A percentile compares a stretch with the other conserved stretches of the same genome.
phyloP scores from a whole-genome alignment of 495 filamentous ascomycete species.

The Neurospora sp. region DNA sequence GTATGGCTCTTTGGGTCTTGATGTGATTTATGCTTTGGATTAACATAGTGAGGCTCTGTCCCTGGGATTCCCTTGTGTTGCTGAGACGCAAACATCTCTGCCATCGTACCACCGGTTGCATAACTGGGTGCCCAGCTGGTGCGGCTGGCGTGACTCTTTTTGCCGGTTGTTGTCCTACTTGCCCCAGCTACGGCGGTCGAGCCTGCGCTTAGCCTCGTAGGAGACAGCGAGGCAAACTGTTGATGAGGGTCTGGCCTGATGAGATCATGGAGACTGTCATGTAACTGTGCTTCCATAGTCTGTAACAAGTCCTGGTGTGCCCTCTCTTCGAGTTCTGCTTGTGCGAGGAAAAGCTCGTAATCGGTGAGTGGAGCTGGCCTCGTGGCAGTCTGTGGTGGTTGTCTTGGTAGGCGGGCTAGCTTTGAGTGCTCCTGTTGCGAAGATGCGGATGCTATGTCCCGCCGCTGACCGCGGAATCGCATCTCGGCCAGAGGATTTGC shows the following conservation, averaged over 20 bases:
- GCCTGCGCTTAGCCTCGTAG: background rate
- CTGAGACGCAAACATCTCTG: background rate
- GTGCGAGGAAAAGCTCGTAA: conserved; percentile 21
- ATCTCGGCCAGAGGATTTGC: background rate
- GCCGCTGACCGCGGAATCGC: background rate
- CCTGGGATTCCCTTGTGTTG: background rate
- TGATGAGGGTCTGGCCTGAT: conserved; percentile 14
- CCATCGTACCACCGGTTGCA: background rate
- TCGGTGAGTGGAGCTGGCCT: conserved; percentile 5
- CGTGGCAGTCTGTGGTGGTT: background rate
- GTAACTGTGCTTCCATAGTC: background rate
- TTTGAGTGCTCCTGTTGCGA: background rate
- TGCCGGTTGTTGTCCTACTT: background rate
- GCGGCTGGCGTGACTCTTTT: conserved; percentile 3
- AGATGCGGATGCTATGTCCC: background rate
- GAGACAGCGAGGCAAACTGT: conserved; percentile 7
- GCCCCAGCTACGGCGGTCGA: conserved; percentile 1
- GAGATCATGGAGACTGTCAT: background rate
- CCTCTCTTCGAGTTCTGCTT: conserved; percentile 18
- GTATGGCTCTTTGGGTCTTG: background rate
- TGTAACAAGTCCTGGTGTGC: conserved; percentile 5
- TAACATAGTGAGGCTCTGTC: background rate
- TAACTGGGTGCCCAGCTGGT: conserved; percentile 11
- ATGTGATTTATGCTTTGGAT: background rate
- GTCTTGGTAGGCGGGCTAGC: background rate